Evolutionary conservation across 2,329 filamentous ascomycete species (phyloP), one percentile per base, ranked within the genome.

Genomic region (Nectriaceae sp.): DNA sequence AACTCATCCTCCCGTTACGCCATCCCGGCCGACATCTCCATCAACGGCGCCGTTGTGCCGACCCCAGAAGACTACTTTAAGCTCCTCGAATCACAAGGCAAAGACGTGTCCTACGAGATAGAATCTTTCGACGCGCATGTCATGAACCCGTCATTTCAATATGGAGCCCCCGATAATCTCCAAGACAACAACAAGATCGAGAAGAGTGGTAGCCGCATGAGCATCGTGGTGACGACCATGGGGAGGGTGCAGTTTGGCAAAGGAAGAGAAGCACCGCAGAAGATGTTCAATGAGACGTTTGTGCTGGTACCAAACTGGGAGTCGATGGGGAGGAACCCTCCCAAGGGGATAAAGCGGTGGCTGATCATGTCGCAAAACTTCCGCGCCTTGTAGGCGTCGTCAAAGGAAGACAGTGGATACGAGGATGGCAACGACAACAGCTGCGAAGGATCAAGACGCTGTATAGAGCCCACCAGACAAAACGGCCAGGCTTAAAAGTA

Each of bases 241-340:
- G 90, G 90, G 4, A 82, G 76, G 53, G 83, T 95, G 31, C 79
- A 83, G 55, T 87, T 88, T 62, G 85, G 85, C 41, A 80, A 82
- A 50, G 78, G 76, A 49, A 78, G 78, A 57, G 81, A 85, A 22
- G 80, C 82, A 13, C 79, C 79, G 13, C 79, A 83, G 66, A 83
- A 83, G 57, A 83, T 82, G 29, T 96, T 96, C 67, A 87, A 84
- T 61, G 91, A 96, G 68, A 86, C 80, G 1, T 87, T 96, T 65
- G 80, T 95, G 20, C 75, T 96, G 46, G 88, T 93, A 31, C 90
- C 91, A 6, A 89, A 90, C 70, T 79, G 83, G 80, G 80, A 85
- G 55, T 70, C 76, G 0, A 73, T 78, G 56, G 74, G 71, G 4
- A 71, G 72, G 46, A 83, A 81, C 54, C 76, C 80, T 29, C 68